These are phyloP conservation scores for Phytopythium montanum DNA, from an alignment of 352 stramenopile genomes.

Conservation along the genomic window DNA sequence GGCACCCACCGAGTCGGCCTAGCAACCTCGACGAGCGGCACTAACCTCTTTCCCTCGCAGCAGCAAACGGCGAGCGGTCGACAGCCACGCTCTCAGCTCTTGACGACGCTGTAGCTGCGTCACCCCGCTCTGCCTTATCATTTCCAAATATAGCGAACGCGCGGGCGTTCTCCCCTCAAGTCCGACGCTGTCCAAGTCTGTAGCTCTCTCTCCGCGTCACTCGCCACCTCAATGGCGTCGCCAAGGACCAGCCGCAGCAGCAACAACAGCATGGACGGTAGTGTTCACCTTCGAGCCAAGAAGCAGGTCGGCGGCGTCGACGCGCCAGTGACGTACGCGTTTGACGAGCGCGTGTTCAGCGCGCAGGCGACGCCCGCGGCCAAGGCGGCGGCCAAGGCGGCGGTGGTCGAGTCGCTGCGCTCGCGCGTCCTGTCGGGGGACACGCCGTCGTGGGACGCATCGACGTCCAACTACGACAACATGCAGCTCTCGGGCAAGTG, in stretches of 20 bases:
- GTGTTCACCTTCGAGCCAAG: slow-evolving; percentile 27
- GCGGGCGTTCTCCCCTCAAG: background rate
- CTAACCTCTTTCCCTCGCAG: background rate
- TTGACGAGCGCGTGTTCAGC: slow-evolving; percentile 72
- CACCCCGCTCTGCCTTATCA: background rate
- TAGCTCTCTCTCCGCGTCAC: background rate
- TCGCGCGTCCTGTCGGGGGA: slow-evolving; percentile 59
- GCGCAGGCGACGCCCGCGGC: slow-evolving; percentile 46
- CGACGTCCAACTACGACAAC: slow-evolving; percentile 70
- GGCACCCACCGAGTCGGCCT: slow-evolving; percentile 23
- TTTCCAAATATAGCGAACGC: slow-evolving; percentile 5
- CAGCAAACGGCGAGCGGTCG: background rate
- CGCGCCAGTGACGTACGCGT: slow-evolving; percentile 64
- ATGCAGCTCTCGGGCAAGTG: slow-evolving; percentile 71
- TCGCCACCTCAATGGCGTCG: background rate
- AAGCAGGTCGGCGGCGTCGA: slow-evolving; percentile 64
- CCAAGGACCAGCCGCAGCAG: background rate
- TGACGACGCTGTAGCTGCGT: background rate
- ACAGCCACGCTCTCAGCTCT: background rate
- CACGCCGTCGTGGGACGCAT: slow-evolving; percentile 53
- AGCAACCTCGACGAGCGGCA: background rate
- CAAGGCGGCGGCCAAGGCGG: slow-evolving; percentile 57
- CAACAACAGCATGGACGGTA: background rate
- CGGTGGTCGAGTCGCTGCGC: slow-evolving; percentile 54
- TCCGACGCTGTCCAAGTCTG: background rate